phyloP scores from a whole-genome alignment of 148 eudicot species.

The Heliamphora exappendiculata region DNA sequence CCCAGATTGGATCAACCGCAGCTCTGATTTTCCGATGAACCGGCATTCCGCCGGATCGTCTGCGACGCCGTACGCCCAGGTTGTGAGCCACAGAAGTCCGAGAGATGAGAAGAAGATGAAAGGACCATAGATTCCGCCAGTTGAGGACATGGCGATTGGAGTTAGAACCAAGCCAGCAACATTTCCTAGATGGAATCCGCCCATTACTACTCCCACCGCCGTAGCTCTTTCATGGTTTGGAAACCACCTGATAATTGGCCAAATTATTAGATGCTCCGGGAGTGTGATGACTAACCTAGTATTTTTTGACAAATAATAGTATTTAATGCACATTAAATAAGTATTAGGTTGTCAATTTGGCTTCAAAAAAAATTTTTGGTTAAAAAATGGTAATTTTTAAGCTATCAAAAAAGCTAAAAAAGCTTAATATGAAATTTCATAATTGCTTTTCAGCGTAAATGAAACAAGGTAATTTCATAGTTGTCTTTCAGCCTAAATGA shows the following conservation, averaged over 20 bases:
- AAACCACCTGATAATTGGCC: slow-evolving; percentile 90
- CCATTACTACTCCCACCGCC: slow-evolving; percentile 94
- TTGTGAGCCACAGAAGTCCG: slow-evolving; percentile 68
- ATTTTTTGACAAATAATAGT: no score
- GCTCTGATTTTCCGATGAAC: slow-evolving; percentile 44
- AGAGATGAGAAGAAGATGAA: slow-evolving; percentile 74
- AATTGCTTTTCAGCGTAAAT: no score
- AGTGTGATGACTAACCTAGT: no score
- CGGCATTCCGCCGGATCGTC: slow-evolving; percentile 62
- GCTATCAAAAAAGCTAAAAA: no score
- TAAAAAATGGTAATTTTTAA: no score
- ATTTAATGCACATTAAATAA: no score
- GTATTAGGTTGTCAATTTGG: no score
- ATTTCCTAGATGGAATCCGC: slow-evolving; percentile 94
- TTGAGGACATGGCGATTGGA: slow-evolving; percentile 55
- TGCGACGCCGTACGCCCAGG: slow-evolving; percentile 58
- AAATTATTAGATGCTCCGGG: no score
- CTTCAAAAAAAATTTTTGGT: no score
- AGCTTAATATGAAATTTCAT: no score
- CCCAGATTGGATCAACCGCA: slow-evolving; percentile 65
- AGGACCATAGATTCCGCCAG: slow-evolving; percentile 80
- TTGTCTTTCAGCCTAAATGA: no score
- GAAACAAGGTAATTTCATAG: no score
- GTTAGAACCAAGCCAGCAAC: slow-evolving; percentile 70
- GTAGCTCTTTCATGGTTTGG: slow-evolving; percentile 80